These are phyloP conservation scores for Penicillium sp. DNA, from an alignment of 2,329 filamentous ascomycete genomes.

Conservation along the genomic window DNA sequence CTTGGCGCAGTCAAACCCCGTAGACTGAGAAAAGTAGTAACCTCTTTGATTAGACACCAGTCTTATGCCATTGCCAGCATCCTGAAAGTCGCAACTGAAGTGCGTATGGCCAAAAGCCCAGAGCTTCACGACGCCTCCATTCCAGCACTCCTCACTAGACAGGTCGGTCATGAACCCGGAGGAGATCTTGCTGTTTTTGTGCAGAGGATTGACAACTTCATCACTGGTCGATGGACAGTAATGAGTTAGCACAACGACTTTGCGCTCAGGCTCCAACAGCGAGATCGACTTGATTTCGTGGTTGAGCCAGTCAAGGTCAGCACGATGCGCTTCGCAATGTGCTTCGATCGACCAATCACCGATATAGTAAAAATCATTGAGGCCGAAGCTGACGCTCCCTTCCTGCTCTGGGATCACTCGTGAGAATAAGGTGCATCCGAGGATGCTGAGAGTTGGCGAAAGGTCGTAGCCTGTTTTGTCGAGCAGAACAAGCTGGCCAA, in stretches of 20 bases:
- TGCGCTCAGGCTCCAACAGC: slow-evolving; percentile 6
- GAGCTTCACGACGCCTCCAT: slow-evolving; percentile 29
- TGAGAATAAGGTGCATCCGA: slow-evolving; percentile 50
- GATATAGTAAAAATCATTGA: slow-evolving; percentile 50
- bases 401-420: slow-evolving; percentile 34
- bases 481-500: slow-evolving; percentile 30
- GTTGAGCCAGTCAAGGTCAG: slow-evolving; percentile 12
- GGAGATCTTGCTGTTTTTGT: slow-evolving; percentile 22
- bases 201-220: slow-evolving; percentile 22
- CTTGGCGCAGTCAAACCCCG: no score
- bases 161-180: slow-evolving; percentile 43
- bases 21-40: no score
- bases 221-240: slow-evolving; percentile 6
- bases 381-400: slow-evolving; percentile 34
- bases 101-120: slow-evolving; percentile 50
- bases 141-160: slow-evolving; percentile 36
- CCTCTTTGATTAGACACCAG: no score
- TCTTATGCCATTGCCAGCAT: no score
- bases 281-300: slow-evolving; percentile 7
- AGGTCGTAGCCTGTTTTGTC: slow-evolving; percentile 32
- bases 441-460: slow-evolving; percentile 28
- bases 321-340: slow-evolving; percentile 16
- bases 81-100: slow-evolving; percentile 39
- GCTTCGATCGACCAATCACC: slow-evolving; percentile 21
- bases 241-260: slow-evolving; percentile 1